Evolutionary conservation across 306 rosid species (phyloP), one percentile per base, ranked within the genome.

Genomic region (Castanea crenata): DNA sequence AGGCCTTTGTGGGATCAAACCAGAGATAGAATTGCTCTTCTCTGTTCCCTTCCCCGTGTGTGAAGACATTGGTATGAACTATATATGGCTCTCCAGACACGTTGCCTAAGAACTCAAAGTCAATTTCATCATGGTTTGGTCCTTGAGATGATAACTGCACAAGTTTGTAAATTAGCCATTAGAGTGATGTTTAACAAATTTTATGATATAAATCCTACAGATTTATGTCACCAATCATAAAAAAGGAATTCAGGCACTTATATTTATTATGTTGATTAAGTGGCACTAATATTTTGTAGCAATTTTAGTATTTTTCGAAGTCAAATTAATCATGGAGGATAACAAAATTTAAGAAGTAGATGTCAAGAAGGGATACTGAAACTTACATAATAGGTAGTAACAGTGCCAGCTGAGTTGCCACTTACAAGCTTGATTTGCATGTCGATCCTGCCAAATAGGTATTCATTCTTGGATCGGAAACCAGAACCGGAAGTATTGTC

Each of bases 401-500:
- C 88, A 5, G 91, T 88, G 70, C 89, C 91, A 31, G 88, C 89
- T 14, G 91, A 88, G 54, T 49, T 49, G 54, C 54, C 54, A 49
- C 54, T 49, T 12, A 49, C 54, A 10, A 49, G 54, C 54, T 88
- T 88, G 62, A 88, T 55, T 57, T 88, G 82, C 83, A 86, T 84
- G 16, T 86, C 88, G 3, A 86, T 68, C 13, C 80, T 77, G 13
- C 87, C 88, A 14, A 81, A 86, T 1, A 88, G 65, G n/a, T 81
- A 84, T 63, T 88, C 86, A 21, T 82, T 72, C 54, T 64, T 81
- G 35, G 89, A 86, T 27, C 78, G 85, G 15, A 86, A 88, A 0
- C 85, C 88, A 4, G 92, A 88, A 12, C 87, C 90, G 2, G 92
- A 88, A 10, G 76, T 78, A 69, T 72, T 82, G 83, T 86, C 92